Base-by-base conservation (phyloP, 129 eudicot species). In the Saussurea involucrata region DNA sequence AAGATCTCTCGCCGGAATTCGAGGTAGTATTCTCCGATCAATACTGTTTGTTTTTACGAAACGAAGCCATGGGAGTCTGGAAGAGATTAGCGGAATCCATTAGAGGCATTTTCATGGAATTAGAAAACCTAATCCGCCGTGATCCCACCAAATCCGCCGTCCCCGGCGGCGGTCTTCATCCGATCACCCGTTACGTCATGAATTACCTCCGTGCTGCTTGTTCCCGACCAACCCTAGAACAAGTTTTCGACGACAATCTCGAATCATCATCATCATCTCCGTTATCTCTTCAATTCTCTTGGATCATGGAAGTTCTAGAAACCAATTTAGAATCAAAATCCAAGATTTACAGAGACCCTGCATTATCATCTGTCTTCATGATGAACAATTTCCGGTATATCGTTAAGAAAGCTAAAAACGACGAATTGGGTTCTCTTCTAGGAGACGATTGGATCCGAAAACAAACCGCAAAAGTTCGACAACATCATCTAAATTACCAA, bases 151-250 rank as follows among this genome's bases (percentile, higher is more conserved):
- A 90, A 76, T 71, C 86, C 31, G 74, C 92, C 0, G 97, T 95
- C 24, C 99, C 97, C 15, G 99, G 99, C 0, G 99, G 99, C 4
- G 92, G 97, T 3, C 82, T 95, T 58, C 99, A 95, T 55, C 99
- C 99, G 0, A 90, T 95, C n/a, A 92, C 97, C 6, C 87, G 99
- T 44, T 95, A 95, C 27, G 99, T 95, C 34, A 90, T 95, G 97
- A 95, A 95, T 84, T 95, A 95, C 72, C 87, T 95, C 13, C 86
- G 96, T 0, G 99, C 97, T 0, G 97, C 95, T 24, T 92, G 99
- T 68, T 88, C 99, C 1, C 70, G 92, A 75, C 80, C 74, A 25
- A 90, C 91, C 0, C 78, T 95, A 8, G 91, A 85, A 24, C 92
- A 90, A 83, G 96, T 95, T 18, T 95, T 95, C 44, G 96, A 92